Conservation (phyloP, 805 yeast genomes). For the Candida loeiensis region DNA sequence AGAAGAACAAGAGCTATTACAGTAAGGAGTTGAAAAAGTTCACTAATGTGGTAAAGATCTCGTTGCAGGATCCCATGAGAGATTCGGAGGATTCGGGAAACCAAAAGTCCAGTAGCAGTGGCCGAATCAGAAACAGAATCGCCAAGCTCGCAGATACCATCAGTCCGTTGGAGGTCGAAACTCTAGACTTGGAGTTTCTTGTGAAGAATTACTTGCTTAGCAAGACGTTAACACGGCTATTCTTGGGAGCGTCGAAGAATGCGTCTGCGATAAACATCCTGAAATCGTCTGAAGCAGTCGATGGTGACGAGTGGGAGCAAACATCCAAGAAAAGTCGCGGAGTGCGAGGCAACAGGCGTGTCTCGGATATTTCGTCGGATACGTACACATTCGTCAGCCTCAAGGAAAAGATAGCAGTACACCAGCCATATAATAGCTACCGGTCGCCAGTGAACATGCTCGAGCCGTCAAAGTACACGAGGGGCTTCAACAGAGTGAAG, state of each 20-base stretch:
- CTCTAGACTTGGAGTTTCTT: constrained; percentile 35
- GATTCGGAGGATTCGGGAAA: constrained; percentile 9
- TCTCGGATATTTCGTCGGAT: not conserved
- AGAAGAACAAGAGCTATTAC: constrained; percentile 30
- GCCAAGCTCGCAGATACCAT: constrained; percentile 34
- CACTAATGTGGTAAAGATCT: constrained; percentile 65
- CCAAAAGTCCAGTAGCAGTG: constrained; percentile 21
- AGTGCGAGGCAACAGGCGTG: constrained; percentile 2
- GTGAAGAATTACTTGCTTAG: constrained; percentile 32
- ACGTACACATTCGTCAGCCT: constrained; percentile 32
- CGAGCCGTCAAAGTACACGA: constrained; percentile 26
- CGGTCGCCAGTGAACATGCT: not conserved
- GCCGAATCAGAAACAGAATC: constrained; percentile 29
- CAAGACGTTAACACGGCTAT: constrained; percentile 30
- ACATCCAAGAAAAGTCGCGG: constrained; percentile 3
- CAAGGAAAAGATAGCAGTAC: constrained; percentile 27
- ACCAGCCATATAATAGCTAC: constrained; percentile 2
- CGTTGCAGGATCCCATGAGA: constrained; percentile 58
- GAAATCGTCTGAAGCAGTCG: not conserved
- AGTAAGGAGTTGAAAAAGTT: constrained; percentile 47
- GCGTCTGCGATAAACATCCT: not conserved
- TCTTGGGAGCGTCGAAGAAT: constrained; percentile 20
- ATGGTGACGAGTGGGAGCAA: constrained; percentile 6
- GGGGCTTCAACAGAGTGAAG: constrained; percentile 35
- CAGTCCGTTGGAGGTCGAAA: constrained; percentile 39